These are phyloP conservation scores for Scheffersomyces illinoinensis DNA, from an alignment of 1,139 yeast genomes.

Conservation along the genomic window DNA sequence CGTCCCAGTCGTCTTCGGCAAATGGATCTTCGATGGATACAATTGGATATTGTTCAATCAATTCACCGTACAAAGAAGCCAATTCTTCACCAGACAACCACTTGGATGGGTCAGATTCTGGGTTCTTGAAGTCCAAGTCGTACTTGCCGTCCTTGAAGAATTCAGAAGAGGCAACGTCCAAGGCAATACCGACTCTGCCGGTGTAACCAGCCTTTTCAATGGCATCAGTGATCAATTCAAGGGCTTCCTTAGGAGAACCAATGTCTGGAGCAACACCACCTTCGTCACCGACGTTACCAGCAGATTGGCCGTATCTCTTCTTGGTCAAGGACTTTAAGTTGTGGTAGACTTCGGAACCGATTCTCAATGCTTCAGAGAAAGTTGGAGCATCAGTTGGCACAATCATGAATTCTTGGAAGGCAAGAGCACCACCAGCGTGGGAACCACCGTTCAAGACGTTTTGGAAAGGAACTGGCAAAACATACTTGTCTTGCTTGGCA, in stretches of 20 bases:
- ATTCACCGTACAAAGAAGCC: slow-evolving; percentile 76
- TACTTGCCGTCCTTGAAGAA: slow-evolving; percentile 94
- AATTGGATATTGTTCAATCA: slow-evolving; percentile 89
- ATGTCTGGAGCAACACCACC: slow-evolving; percentile 99
- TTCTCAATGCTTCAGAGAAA: slow-evolving; percentile 91
- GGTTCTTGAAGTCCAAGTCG: slow-evolving; percentile 97
- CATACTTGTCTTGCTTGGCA: slow-evolving; percentile 59
- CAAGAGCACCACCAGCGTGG: slow-evolving; percentile 98
- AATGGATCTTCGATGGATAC: slow-evolving; percentile 97
- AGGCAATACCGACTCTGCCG: slow-evolving; percentile 85
- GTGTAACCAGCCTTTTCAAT: slow-evolving; percentile 91
- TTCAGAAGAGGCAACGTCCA: slow-evolving; percentile 96
- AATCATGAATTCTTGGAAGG: slow-evolving; percentile 98
- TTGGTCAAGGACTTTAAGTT: slow-evolving; percentile 85
- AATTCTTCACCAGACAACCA: slow-evolving; percentile 87
- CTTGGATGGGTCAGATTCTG: slow-evolving; percentile 82
- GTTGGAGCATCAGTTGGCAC: slow-evolving; percentile 87
- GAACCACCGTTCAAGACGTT: slow-evolving; percentile 98
- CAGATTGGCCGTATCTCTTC: slow-evolving; percentile 92
- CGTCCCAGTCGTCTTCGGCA: slow-evolving; percentile 98
- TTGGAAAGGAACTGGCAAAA: slow-evolving; percentile 94
- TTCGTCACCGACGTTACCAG: slow-evolving; percentile 99
- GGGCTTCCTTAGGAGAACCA: slow-evolving; percentile 89
- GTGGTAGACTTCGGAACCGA: slow-evolving; percentile 97
- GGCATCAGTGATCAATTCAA: slow-evolving; percentile 85